Conservation (phyloP, 257 asterid genomes). For the Rhazya stricta region DNA sequence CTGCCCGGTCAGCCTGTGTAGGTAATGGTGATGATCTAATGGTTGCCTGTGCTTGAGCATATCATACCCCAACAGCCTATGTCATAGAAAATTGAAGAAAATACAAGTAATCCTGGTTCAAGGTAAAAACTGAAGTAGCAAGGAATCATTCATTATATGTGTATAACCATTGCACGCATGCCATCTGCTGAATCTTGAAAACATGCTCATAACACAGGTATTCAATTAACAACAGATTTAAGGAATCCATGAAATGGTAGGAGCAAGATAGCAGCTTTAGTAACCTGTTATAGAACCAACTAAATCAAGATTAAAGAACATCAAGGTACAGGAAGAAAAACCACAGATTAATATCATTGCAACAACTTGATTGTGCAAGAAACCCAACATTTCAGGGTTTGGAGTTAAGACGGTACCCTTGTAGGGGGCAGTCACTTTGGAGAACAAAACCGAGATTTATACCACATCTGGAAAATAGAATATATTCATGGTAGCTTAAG, state of each 20-base stretch:
- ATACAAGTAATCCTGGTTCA: not conserved
- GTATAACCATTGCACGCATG: not conserved
- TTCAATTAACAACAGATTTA: not conserved
- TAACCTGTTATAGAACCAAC: not conserved
- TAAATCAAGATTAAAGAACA: not conserved
- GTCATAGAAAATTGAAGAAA: not conserved
- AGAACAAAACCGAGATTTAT: not conserved
- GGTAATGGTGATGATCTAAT: not conserved
- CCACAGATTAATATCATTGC: not conserved
- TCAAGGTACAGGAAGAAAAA: not conserved
- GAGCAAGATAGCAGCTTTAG: not conserved
- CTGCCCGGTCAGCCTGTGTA: not conserved
- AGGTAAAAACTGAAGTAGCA: not conserved
- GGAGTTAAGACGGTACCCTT: not conserved
- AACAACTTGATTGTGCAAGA: not conserved
- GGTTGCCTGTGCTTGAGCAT: conserved; percentile 7
- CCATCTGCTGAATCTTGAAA: not conserved
- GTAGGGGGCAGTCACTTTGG: not conserved
- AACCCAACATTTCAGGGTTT: not conserved
- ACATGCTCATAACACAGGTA: too few species aligned
- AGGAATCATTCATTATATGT: not conserved
- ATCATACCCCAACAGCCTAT: not conserved
- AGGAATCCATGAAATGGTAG: not conserved
- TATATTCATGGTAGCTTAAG: not conserved
- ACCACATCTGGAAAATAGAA: not conserved